A percentile compares a stretch with the other conserved stretches of the same genome.
phyloP scores from a whole-genome alignment of 2,329 filamentous ascomycete species.

The Apiospora arundinis region DNA sequence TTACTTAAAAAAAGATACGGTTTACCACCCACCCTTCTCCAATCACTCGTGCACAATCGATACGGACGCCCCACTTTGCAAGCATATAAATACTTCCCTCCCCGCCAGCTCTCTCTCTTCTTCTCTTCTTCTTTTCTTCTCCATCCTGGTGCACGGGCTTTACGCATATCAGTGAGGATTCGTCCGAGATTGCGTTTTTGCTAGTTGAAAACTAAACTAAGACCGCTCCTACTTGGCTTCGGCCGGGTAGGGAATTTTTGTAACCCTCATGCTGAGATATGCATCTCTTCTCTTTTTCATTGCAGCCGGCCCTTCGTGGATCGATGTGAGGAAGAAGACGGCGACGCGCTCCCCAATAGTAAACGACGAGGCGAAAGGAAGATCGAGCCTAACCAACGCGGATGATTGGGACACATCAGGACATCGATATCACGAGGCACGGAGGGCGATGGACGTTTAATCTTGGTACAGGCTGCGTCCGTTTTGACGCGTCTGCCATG shows the following conservation, averaged over 20 bases:
- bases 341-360: background rate
- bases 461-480: no score
- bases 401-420: no score
- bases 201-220: slow-evolving; percentile 88
- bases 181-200: slow-evolving; percentile 88
- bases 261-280: slow-evolving; percentile 48
- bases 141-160: slow-evolving; percentile 76
- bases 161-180: slow-evolving; percentile 87
- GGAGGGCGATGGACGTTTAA: no score
- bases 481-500: no score
- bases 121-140: slow-evolving; percentile 48
- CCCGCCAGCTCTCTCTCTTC: background rate
- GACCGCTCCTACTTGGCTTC: slow-evolving; percentile 76
- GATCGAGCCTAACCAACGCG: no score
- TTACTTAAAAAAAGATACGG: no score
- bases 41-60: background rate
- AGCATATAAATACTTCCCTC: background rate
- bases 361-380: no score
- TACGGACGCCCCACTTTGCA: background rate
- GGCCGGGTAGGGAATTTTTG: slow-evolving; percentile 83
- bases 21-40: background rate
- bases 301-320: slow-evolving; percentile 50
- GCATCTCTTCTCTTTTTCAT: slow-evolving; percentile 55
- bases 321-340: slow-evolving; percentile 56
- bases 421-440: no score